phyloP scores from a whole-genome alignment of 2,329 filamentous ascomycete species.

The Apiospora rasikravindrae region DNA sequence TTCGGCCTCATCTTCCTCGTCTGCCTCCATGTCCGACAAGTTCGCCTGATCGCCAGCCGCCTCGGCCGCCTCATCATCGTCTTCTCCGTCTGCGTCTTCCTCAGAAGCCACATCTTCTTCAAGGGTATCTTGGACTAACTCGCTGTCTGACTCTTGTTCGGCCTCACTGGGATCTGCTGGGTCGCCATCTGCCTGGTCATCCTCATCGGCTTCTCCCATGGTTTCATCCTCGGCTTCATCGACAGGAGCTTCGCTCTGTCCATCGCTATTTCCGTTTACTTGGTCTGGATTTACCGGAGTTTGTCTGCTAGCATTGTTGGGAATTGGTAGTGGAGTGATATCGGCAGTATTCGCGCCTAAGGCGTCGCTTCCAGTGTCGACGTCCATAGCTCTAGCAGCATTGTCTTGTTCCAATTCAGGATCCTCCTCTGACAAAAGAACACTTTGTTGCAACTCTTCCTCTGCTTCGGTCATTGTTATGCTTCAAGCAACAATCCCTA shows the following conservation, averaged over 20 bases:
- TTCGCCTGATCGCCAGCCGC: slow-evolving; percentile 52
- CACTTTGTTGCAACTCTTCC: slow-evolving; percentile 63
- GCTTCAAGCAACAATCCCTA: not conserved
- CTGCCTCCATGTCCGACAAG: slow-evolving; percentile 21
- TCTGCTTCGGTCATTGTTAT: slow-evolving; percentile 55
- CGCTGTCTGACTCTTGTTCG: slow-evolving; percentile 28
- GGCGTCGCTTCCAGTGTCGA: slow-evolving; percentile 29
- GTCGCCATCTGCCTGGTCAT: slow-evolving; percentile 29
- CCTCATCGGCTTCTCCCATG: slow-evolving; percentile 31
- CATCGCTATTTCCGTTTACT: not conserved
- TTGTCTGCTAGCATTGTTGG: slow-evolving; percentile 7
- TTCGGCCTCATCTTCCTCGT: slow-evolving; percentile 54
- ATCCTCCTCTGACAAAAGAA: slow-evolving; percentile 55
- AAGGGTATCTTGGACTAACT: slow-evolving; percentile 26
- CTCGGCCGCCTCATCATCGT: slow-evolving; percentile 42
- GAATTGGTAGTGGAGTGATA: slow-evolving; percentile 7
- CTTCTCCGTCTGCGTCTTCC: slow-evolving; percentile 32
- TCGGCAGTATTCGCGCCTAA: slow-evolving; percentile 10
- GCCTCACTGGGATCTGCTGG: not conserved
- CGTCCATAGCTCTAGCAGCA: slow-evolving; percentile 35
- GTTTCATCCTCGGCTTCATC: slow-evolving; percentile 30
- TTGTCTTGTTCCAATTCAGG: slow-evolving; percentile 47
- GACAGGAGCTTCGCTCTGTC: not conserved
- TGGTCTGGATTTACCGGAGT: not conserved
- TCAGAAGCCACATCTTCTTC: slow-evolving; percentile 20